A percentile compares a stretch with the other conserved stretches of the same genome.
Evolutionary conservation across 257 asterid genomes (phyloP).

Genomic region (Solanum sitiens): DNA sequence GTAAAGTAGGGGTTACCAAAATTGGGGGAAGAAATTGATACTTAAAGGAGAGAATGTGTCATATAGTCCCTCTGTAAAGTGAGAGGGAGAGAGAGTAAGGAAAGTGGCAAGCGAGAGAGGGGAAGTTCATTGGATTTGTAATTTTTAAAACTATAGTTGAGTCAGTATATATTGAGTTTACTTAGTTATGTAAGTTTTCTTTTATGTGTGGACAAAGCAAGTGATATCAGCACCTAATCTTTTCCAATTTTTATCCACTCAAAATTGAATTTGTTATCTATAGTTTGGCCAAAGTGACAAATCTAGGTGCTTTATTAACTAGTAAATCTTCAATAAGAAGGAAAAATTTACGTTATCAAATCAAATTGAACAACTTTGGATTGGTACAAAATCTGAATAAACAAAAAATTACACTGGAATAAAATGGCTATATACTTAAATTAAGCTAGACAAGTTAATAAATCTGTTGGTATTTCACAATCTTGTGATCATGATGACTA

Average conservation of each 20-base stretch:
- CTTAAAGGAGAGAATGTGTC: not conserved
- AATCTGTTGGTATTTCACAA: not conserved
- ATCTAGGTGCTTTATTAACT: not conserved
- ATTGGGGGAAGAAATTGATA: too few species aligned
- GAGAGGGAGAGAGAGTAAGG: not conserved
- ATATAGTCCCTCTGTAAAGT: not conserved
- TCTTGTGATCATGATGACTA: not conserved
- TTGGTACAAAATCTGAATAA: not conserved
- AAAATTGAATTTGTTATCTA: not conserved
- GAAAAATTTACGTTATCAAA: not conserved
- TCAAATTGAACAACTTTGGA: not conserved
- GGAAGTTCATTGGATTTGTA: not conserved
- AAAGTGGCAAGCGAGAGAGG: not conserved
- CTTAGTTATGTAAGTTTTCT: not conserved
- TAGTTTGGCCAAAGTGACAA: not conserved
- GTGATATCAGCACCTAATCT: not conserved
- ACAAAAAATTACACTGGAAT: not conserved
- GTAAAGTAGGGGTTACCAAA: not conserved
- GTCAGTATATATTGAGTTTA: not conserved
- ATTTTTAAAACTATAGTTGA: not conserved
- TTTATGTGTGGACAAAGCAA: not conserved
- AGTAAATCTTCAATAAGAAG: not conserved
- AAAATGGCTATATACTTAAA: not conserved
- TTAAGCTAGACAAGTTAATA: not conserved
- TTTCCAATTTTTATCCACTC: not conserved